Conservation (phyloP, 108 stramenopile species). For the Nitzschia sp. region DNA sequence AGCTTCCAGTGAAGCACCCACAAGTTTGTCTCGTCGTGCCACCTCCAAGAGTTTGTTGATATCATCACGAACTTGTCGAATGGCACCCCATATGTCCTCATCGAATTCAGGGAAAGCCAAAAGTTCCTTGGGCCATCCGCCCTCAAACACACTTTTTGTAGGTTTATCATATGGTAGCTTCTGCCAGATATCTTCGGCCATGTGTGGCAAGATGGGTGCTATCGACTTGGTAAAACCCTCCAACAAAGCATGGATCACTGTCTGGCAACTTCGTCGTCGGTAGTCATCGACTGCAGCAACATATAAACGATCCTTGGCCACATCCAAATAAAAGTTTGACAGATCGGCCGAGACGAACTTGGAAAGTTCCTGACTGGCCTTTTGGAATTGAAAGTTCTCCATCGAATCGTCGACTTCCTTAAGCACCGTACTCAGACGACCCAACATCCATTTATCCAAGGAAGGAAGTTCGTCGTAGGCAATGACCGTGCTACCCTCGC, state of each 20-base stretch:
- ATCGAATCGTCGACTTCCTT: slow-evolving; percentile 87
- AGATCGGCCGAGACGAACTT: slow-evolving; percentile 89
- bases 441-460: slow-evolving; percentile 96
- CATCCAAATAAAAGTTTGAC: slow-evolving; percentile 96
- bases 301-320: slow-evolving; percentile 97
- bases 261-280: slow-evolving; percentile 89
- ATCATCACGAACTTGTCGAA: slow-evolving; percentile 79
- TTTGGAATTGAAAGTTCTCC: slow-evolving; percentile 83
- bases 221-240: slow-evolving; percentile 84
- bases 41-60: slow-evolving; percentile 83
- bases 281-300: slow-evolving; percentile 83
- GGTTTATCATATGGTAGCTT: slow-evolving; percentile 74
- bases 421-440: slow-evolving; percentile 68
- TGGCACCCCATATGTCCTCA: slow-evolving; percentile 64
- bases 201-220: slow-evolving; percentile 94
- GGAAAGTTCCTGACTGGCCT: slow-evolving; percentile 82
- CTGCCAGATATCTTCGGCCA: slow-evolving; percentile 98
- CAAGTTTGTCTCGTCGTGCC: slow-evolving; percentile 82
- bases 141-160: slow-evolving; percentile 82
- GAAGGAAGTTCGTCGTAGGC: slow-evolving; percentile 86
- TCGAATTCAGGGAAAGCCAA: slow-evolving; percentile 56
- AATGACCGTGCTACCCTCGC: slow-evolving; percentile 53
- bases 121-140: slow-evolving; percentile 56
- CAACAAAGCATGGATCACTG: slow-evolving; percentile 79
- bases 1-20: slow-evolving; percentile 86